Evolutionary conservation across 2,329 filamentous ascomycete species (phyloP).

Genomic region (Monosporascus cannonballus): DNA sequence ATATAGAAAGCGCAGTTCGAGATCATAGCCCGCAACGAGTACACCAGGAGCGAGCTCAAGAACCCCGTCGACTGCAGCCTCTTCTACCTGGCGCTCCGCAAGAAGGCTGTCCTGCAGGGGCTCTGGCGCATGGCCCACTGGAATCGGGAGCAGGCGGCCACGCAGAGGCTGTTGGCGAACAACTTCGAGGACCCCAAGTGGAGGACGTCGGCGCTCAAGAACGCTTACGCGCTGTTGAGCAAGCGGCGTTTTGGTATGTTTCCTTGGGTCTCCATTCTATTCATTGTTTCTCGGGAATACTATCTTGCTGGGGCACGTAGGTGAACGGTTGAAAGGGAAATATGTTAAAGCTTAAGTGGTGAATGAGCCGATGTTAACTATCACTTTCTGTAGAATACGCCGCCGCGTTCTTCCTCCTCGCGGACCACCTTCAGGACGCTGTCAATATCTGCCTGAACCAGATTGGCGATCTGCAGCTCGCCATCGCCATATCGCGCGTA

Average conservation of each 20-base stretch:
- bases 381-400: constrained; percentile 66
- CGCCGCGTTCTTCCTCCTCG: constrained; percentile 90
- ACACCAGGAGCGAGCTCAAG: constrained; percentile 79
- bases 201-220: constrained; percentile 86
- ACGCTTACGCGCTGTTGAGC: constrained; percentile 90
- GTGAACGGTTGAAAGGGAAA: no score
- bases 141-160: constrained; percentile 79
- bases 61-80: constrained; percentile 88
- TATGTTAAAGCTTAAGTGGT: no score
- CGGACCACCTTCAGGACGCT: constrained; percentile 77
- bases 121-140: constrained; percentile 93
- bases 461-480: constrained; percentile 81
- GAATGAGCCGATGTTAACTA: neutral
- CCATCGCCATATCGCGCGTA: constrained; percentile 78
- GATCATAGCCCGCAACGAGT: constrained; percentile 85
- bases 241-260: constrained; percentile 74
- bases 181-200: constrained; percentile 85
- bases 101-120: constrained; percentile 84
- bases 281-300: no score
- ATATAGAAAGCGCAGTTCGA: constrained; percentile 72
- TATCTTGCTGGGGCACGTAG: no score
- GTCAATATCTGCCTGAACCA: constrained; percentile 83
- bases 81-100: constrained; percentile 83
- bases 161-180: constrained; percentile 75
- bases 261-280: no score